phyloP scores from a whole-genome alignment of 441 rosid genomes.

The Viola pubescens region DNA sequence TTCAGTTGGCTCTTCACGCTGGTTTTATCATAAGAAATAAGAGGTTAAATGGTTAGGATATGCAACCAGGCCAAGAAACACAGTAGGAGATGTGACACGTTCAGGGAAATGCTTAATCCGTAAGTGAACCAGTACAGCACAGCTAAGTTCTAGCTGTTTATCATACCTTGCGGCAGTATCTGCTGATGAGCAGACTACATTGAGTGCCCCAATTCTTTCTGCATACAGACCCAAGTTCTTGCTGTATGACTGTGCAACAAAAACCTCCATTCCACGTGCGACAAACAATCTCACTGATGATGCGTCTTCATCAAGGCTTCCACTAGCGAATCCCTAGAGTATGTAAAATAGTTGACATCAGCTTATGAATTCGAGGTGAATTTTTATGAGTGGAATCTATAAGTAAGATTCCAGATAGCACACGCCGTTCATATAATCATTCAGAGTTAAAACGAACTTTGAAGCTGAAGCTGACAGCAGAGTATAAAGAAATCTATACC shows the following conservation, averaged over 20 bases:
- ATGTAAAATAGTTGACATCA: constrained; percentile 7
- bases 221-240: constrained; percentile 93
- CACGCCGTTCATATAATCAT: too few species aligned
- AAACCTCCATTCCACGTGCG: constrained; percentile 76
- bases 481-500: constrained; percentile 31
- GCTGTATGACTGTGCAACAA: constrained; percentile 96
- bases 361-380: not conserved
- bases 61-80: not conserved
- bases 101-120: not conserved
- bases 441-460: not conserved
- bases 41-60: too few species aligned
- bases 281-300: constrained; percentile 84
- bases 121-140: too few species aligned
- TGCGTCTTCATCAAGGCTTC: constrained; percentile 92
- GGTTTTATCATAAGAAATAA: constrained; percentile 12
- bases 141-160: not conserved
- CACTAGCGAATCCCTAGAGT: constrained; percentile 91
- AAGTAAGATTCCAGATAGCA: too few species aligned
- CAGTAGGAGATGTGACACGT: not conserved
- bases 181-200: constrained; percentile 76
- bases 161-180: constrained; percentile 78
- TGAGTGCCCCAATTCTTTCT: constrained; percentile 90
- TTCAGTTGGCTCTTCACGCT: constrained; percentile 98
- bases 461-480: constrained; percentile 10
- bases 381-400: not conserved